Evolutionary conservation across 768 basidiomycete species (phyloP).

Genomic region (Mycena polygramma): DNA sequence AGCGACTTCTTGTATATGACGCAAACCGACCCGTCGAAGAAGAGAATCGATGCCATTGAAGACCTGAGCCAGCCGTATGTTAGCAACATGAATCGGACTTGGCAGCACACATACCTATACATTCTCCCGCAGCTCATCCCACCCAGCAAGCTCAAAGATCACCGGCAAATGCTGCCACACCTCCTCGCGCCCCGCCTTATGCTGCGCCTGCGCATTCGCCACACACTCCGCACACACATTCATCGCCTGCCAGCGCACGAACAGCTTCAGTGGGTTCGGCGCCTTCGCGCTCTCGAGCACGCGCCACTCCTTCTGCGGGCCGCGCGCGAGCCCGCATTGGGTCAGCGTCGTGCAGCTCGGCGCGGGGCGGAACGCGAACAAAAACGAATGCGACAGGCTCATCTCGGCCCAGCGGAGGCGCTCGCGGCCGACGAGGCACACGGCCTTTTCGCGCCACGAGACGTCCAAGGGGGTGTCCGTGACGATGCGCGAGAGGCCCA

Average conservation of each 20-base stretch:
- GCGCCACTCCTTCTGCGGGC: conserved; percentile 60
- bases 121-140: conserved; percentile 34
- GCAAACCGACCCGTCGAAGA: too few species aligned
- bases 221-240: conserved; percentile 41
- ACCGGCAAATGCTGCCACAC: conserved; percentile 42
- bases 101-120: conserved; percentile 5
- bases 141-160: conserved; percentile 39
- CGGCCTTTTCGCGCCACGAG: conserved; percentile 54
- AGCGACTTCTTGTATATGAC: too few species aligned
- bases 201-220: conserved; percentile 38
- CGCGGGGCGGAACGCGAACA: conserved; percentile 54
- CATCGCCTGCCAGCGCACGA: conserved; percentile 36
- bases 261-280: conserved; percentile 43
- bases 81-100: neutral
- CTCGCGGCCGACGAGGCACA: conserved; percentile 57
- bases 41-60: neutral
- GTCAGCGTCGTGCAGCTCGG: conserved; percentile 45
- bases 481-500: conserved; percentile 54
- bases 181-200: conserved; percentile 39
- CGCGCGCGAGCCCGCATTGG: conserved; percentile 50
- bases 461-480: conserved; percentile 51
- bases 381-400: conserved; percentile 56
- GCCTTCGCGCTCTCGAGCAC: conserved; percentile 51
- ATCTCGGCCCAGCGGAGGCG: conserved; percentile 57
- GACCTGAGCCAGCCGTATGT: neutral